phyloP scores from a whole-genome alignment of 208 protist species.

The Crithidia thermophila region DNA sequence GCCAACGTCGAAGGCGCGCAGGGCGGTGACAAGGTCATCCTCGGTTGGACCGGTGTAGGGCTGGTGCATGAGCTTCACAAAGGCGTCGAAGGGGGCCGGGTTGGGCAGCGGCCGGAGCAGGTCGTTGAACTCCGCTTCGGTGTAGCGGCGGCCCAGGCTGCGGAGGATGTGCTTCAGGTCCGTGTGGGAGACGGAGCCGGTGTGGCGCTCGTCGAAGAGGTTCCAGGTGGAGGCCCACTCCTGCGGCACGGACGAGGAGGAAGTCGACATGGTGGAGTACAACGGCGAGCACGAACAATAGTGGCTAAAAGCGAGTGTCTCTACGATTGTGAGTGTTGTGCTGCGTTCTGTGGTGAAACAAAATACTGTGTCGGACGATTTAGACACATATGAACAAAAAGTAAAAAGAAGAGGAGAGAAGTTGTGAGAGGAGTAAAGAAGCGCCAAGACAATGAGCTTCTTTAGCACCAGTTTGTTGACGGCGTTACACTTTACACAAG shows the following conservation, averaged over 20 bases:
- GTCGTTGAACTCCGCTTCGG: slow-evolving; percentile 89
- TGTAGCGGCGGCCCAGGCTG: slow-evolving; percentile 87
- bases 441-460: too few species aligned
- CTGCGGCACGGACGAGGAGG: slow-evolving; percentile 39
- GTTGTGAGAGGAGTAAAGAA: too few species aligned
- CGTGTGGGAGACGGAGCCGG: slow-evolving; percentile 60
- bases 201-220: slow-evolving; percentile 86
- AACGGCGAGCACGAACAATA: too few species aligned
- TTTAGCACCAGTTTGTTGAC: too few species aligned
- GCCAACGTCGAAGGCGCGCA: slow-evolving; percentile 82
- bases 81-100: slow-evolving; percentile 58
- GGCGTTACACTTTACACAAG: too few species aligned
- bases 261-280: neutral
- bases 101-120: slow-evolving; percentile 65
- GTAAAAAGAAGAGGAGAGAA: too few species aligned
- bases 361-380: too few species aligned
- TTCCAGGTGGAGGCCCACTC: slow-evolving; percentile 91
- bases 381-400: too few species aligned
- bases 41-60: slow-evolving; percentile 88
- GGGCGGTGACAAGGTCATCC: slow-evolving; percentile 82
- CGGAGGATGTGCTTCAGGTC: slow-evolving; percentile 91
- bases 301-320: too few species aligned
- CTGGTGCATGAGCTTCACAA: slow-evolving; percentile 86
- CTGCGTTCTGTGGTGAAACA: too few species aligned
- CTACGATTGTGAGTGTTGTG: too few species aligned